Conservation (phyloP, 805 yeast genomes). For the Cyberlindnera mycetangii region DNA sequence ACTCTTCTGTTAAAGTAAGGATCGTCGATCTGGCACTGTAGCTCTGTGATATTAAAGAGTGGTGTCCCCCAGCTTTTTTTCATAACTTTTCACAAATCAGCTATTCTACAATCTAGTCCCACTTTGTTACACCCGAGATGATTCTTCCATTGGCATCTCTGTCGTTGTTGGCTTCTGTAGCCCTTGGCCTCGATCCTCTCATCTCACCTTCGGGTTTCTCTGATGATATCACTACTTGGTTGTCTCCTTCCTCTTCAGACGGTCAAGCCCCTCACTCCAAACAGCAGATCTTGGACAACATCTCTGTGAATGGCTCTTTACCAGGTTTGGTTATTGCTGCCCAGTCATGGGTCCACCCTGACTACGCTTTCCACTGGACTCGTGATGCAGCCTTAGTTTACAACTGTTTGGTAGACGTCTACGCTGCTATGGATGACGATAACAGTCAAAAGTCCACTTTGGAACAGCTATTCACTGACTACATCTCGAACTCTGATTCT, state of each 20-base stretch:
- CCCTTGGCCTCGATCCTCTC: background rate
- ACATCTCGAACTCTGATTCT: background rate
- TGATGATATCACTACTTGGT: slow-evolving; percentile 3
- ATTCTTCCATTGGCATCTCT: background rate
- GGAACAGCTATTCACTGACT: background rate
- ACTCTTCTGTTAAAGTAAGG: too few relatives aligned
- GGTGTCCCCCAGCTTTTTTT: background rate
- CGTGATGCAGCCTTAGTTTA: slow-evolving; percentile 6
- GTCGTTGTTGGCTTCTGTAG: background rate
- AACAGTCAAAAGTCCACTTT: background rate
- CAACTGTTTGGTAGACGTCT: background rate
- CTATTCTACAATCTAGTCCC: background rate
- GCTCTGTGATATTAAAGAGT: background rate
- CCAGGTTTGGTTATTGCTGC: slow-evolving; percentile 5
- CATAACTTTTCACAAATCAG: too few relatives aligned
- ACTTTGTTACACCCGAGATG: too few relatives aligned
- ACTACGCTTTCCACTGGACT: slow-evolving; percentile 7
- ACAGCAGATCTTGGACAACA: slow-evolving; percentile 3
- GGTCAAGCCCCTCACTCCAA: slow-evolving; percentile 4
- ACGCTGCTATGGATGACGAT: background rate
- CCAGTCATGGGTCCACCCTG: slow-evolving; percentile 1
- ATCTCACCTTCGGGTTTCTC: slow-evolving; percentile 3
- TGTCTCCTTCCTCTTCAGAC: background rate
- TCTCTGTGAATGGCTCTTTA: slow-evolving; percentile 5
- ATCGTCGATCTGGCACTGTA: background rate